Base-by-base conservation (phyloP, 305 asterid genomes). In the Lippia alba region DNA sequence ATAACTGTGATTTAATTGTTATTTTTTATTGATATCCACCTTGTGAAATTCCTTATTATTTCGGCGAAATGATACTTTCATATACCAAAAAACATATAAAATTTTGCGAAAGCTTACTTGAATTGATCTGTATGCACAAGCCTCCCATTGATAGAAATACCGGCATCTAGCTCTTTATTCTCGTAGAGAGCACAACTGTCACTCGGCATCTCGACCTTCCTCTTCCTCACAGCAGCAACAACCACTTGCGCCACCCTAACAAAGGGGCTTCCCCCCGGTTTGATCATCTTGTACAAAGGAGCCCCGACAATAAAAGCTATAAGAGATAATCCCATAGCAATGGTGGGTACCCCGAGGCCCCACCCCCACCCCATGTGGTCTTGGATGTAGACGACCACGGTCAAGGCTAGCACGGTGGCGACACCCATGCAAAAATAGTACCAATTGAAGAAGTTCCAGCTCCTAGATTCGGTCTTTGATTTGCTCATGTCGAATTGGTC, bases 291-390 rank as follows among this genome's bases (percentile, higher is more conserved):
- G 61, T 92, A 92, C 73, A 85, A 74, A 10, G 88, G 84, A 5
- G 88, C 51, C 0, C 98, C 98, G 0, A 81, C 8, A 6, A 87
- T 16, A 76, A 91, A 89, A 6, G 61, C 85, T 0, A 86, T 14
- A 34, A 85, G 78, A 0, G 96, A 89, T 14, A 86, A 36, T 0
- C 64, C 89, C 86, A 90, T 80, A 45, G 94, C 89, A 7, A 90
- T 86, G 49, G 97, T 92, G 1, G 96, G 96, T 46, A 92, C 83
- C 2, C 95, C 96, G 15, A 91, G 88, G 8, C 96, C 97, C 96
- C 89, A 89, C 12, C 82, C 91, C 97, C 97, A 91, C 20, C 90
- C 67, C 8, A 89, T 77, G 19, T 89, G 77, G 64, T 91, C 97
- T 83, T 91, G 97, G 67, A 91, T 76, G 62, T 91, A 91, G 45